Percentiles rank a stretch among this genome's conserved stretches.
phyloP scores from a whole-genome alignment of 495 filamentous ascomycete species.

The Evernia prunastri region DNA sequence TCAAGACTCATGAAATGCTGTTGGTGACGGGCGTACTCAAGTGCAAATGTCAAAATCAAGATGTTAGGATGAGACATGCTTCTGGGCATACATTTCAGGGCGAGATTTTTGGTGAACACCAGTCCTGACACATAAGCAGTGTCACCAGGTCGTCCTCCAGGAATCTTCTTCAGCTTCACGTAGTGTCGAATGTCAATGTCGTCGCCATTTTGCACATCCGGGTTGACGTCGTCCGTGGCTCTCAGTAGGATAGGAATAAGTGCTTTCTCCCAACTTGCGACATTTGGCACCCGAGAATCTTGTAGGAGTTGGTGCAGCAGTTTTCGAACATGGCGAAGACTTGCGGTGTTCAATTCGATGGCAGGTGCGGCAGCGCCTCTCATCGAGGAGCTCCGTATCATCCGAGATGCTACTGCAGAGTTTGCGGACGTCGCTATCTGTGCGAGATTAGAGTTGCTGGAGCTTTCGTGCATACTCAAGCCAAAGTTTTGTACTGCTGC shows the following conservation, averaged over 20 bases:
- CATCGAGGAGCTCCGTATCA: constrained; percentile 81
- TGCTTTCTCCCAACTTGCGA: constrained; percentile 79
- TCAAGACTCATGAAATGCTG: constrained; percentile 98
- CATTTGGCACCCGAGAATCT: constrained; percentile 66
- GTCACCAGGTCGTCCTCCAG: constrained; percentile 81
- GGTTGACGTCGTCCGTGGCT: constrained; percentile 91
- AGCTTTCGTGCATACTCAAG: constrained; percentile 23
- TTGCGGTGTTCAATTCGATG: constrained; percentile 77
- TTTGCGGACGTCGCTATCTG: constrained; percentile 34
- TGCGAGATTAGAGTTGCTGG: constrained; percentile 17
- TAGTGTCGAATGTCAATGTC: constrained; percentile 99
- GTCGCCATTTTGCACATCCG: constrained; percentile 79
- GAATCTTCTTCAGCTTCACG: constrained; percentile 93
- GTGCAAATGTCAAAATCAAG: constrained; percentile 86
- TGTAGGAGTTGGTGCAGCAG: constrained; percentile 76
- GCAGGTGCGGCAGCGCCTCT: constrained; percentile 65
- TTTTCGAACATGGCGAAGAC: constrained; percentile 78
- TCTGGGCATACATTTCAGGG: constrained; percentile 90
- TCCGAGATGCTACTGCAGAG: constrained; percentile 46
- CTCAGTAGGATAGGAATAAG: constrained; percentile 86
- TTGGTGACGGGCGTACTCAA: constrained; percentile 92
- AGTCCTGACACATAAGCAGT: constrained; percentile 92
- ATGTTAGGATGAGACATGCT: constrained; percentile 79
- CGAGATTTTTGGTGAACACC: constrained; percentile 94
- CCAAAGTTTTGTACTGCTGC: constrained; percentile 13